A percentile compares a stretch with the other conserved stretches of the same genome.
These are phyloP conservation scores for Pseudogymnoascus sp. DNA, from an alignment of 2,329 filamentous ascomycete species.

Conservation along the genomic window DNA sequence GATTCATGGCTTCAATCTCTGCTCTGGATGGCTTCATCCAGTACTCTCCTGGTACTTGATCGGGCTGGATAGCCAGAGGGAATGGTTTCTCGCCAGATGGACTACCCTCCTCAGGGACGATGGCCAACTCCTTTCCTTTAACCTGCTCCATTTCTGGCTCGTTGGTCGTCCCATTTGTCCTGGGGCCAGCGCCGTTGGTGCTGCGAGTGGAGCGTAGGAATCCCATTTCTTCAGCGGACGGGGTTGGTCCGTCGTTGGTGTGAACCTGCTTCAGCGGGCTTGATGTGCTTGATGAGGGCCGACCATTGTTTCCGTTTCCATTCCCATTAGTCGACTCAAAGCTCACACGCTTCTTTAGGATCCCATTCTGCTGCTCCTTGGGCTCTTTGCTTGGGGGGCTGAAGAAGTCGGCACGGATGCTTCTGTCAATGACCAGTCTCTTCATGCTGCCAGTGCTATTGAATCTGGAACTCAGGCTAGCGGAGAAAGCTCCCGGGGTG, in stretches of 20 bases:
- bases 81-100: conserved; percentile 15
- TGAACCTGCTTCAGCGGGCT: conserved; percentile 25
- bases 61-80: conserved; percentile 13
- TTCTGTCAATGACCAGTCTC: conserved; percentile 85
- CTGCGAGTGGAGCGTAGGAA: conserved; percentile 44
- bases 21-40: conserved; percentile 74
- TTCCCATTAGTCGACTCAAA: conserved; percentile 64
- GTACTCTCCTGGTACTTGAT: conserved; percentile 58
- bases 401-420: conserved; percentile 66
- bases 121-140: conserved; percentile 65
- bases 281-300: conserved; percentile 34
- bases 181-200: conserved; percentile 36
- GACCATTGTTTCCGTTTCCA: conserved; percentile 32
- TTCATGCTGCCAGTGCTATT: conserved; percentile 68
- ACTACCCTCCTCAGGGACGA: conserved; percentile 59
- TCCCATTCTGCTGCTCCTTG: conserved; percentile 34
- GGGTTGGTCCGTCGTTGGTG: conserved; percentile 39
- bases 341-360: conserved; percentile 76
- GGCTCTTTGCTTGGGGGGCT: conserved; percentile 48
- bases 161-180: conserved; percentile 29
- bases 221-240: conserved; percentile 49
- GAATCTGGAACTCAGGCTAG: conserved; percentile 54
- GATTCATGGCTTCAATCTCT: conserved; percentile 71
- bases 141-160: conserved; percentile 61
- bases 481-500: conserved; percentile 74